phyloP scores from a whole-genome alignment of 2,329 filamentous ascomycete genomes.

The Aspergillus persii region DNA sequence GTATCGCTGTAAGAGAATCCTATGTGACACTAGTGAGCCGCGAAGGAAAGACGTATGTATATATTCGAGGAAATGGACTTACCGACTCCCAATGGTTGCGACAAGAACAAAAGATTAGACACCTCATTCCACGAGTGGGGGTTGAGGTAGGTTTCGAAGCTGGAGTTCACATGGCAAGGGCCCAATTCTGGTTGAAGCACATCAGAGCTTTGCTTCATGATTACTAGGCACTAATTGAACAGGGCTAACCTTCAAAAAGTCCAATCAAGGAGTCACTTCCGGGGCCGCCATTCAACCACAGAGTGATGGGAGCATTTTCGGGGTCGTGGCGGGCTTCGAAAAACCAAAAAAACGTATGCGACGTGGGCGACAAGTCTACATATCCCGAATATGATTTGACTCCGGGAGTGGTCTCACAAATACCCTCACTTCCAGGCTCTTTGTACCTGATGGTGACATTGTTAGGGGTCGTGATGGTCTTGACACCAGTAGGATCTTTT shows the following conservation, averaged over 20 bases:
- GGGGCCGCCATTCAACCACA: slow-evolving; percentile 45
- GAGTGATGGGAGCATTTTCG: slow-evolving; percentile 40
- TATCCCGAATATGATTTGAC: slow-evolving; percentile 59
- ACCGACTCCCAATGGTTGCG: slow-evolving; percentile 60
- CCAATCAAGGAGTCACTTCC: slow-evolving; percentile 44
- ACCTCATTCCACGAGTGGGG: slow-evolving; percentile 60
- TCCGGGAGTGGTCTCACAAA: slow-evolving; percentile 56
- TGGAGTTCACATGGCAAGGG: slow-evolving; percentile 45
- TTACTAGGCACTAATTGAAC: not conserved
- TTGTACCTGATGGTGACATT: slow-evolving; percentile 59
- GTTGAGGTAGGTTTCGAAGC: slow-evolving; percentile 50
- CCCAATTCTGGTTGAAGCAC: slow-evolving; percentile 36
- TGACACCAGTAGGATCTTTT: slow-evolving; percentile 36
- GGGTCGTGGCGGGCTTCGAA: slow-evolving; percentile 56
- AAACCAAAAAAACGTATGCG: slow-evolving; percentile 57
- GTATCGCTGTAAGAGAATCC: slow-evolving; percentile 37
- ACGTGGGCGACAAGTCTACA: slow-evolving; percentile 50
- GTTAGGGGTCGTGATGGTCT: slow-evolving; percentile 38
- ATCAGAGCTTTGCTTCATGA: not conserved
- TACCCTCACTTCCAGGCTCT: slow-evolving; percentile 49
- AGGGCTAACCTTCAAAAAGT: slow-evolving; percentile 38
- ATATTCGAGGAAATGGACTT: slow-evolving; percentile 6
- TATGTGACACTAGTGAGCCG: slow-evolving; percentile 3
- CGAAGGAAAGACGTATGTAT: not conserved
- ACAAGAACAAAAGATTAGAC: slow-evolving; percentile 61